Percentiles rank a stretch among this genome's conserved stretches.
phyloP scores from a whole-genome alignment of 352 stramenopile genomes.

The Plasmopara halstedii region DNA sequence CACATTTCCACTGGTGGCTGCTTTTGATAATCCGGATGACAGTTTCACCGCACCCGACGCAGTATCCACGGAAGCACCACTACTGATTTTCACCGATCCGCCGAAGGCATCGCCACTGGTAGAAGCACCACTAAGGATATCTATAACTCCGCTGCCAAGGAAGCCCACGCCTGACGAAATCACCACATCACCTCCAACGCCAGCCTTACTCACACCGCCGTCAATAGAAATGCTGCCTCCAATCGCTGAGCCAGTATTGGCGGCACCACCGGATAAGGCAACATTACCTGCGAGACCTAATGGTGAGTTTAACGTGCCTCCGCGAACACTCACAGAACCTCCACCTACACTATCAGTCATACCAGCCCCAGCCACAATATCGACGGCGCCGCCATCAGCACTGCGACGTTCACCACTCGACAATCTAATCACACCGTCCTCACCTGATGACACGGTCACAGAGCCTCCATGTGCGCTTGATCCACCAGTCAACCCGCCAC shows the following conservation, averaged over 20 bases:
- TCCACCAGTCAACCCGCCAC: slow-evolving; percentile 1
- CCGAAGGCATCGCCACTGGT: not conserved
- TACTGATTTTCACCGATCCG: slow-evolving; percentile 2
- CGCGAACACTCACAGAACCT: slow-evolving; percentile 5
- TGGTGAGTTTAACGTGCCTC: slow-evolving; percentile 7
- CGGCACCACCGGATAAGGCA: slow-evolving; percentile 11
- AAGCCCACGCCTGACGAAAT: slow-evolving; percentile 8
- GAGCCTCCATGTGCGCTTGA: slow-evolving; percentile 3
- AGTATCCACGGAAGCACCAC: slow-evolving; percentile 1
- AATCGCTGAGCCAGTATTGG: slow-evolving; percentile 4
- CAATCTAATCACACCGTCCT: not conserved
- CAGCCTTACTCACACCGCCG: slow-evolving; percentile 3
- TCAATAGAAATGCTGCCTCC: slow-evolving; percentile 6
- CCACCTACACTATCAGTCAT: slow-evolving; percentile 8
- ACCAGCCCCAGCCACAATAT: slow-evolving; percentile 10
- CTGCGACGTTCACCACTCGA: not conserved
- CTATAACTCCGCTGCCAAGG: slow-evolving; percentile 6
- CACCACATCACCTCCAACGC: slow-evolving; percentile 1
- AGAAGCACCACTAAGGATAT: slow-evolving; percentile 4
- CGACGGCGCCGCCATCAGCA: slow-evolving; percentile 5
- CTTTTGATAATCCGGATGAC: slow-evolving; percentile 5
- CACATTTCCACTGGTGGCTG: slow-evolving; percentile 9
- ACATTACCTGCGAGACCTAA: slow-evolving; percentile 8
- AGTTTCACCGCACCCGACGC: slow-evolving; percentile 7
- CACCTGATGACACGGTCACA: slow-evolving; percentile 3